Conservation (phyloP, 2,329 filamentous ascomycete genomes). For the Phialocephala sp. region DNA sequence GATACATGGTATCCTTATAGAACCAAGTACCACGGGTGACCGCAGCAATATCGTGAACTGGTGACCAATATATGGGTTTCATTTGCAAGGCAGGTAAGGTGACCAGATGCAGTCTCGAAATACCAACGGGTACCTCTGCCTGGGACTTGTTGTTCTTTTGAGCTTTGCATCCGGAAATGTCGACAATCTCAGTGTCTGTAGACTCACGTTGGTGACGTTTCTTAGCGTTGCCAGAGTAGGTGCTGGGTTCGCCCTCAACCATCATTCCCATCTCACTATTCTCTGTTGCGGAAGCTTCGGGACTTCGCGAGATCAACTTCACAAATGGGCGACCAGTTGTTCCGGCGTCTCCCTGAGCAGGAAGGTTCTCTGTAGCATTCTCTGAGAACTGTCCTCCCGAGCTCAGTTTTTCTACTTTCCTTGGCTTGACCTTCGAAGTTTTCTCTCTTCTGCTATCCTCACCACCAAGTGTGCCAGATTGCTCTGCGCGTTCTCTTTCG, state of each 20-base stretch:
- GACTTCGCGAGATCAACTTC: conserved; percentile 45
- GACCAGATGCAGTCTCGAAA: conserved; percentile 89
- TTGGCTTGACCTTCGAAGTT: not conserved
- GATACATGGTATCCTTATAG: conserved; percentile 93
- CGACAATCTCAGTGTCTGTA: conserved; percentile 29
- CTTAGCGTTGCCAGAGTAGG: conserved; percentile 13
- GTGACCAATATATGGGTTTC: conserved; percentile 98
- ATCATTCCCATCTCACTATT: conserved; percentile 8
- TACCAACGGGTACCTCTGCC: conserved; percentile 78
- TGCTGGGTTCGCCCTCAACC: conserved; percentile 10
- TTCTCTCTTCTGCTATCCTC: not conserved
- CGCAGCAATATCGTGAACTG: conserved; percentile 83
- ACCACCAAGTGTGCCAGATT: not conserved
- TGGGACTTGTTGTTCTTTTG: conserved; percentile 40
- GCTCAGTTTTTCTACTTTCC: not conserved
- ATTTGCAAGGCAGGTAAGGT: conserved; percentile 82
- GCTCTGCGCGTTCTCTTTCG: not conserved
- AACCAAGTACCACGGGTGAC: conserved; percentile 95
- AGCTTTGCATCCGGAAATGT: conserved; percentile 38
- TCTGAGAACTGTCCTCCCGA: not conserved
- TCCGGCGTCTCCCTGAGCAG: conserved; percentile 39
- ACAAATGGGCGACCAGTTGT: conserved; percentile 56
- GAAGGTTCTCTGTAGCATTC: conserved; percentile 12
- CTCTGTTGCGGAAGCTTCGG: conserved; percentile 18
- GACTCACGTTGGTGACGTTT: conserved; percentile 27